phyloP scores from a whole-genome alignment of 2,329 filamentous ascomycete species.

The Botrytis tulipae region DNA sequence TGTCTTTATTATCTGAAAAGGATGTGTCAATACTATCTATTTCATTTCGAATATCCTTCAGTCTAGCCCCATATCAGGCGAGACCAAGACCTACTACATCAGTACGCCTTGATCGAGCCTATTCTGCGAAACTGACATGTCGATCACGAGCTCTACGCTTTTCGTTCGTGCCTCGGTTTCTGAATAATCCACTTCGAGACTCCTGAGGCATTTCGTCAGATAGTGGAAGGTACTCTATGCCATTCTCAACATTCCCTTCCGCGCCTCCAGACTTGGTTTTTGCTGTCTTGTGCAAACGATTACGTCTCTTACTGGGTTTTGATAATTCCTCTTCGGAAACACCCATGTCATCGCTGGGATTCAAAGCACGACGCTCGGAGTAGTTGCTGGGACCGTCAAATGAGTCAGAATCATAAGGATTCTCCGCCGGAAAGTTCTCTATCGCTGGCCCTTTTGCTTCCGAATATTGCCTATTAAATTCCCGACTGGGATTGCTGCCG shows the following conservation, averaged over 20 bases:
- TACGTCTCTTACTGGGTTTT: neutral
- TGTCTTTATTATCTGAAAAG: neutral
- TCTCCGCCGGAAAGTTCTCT: neutral
- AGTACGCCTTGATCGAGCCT: neutral
- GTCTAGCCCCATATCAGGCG: neutral
- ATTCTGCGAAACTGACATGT: slow-evolving; percentile 4
- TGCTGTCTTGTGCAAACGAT: neutral
- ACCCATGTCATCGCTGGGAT: neutral
- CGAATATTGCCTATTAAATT: neutral
- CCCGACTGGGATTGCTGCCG: neutral
- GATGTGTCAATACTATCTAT: neutral
- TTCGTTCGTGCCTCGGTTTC: neutral
- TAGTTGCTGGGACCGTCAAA: neutral
- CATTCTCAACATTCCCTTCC: neutral
- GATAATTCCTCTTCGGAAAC: neutral
- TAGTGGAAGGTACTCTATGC: neutral
- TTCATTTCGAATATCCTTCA: neutral
- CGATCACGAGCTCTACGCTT: neutral
- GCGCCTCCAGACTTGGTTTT: neutral
- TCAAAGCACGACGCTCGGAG: neutral
- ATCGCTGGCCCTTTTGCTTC: neutral
- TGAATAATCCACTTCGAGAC: neutral
- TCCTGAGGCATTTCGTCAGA: neutral
- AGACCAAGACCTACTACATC: neutral
- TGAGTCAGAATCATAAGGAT: neutral